Conservation (phyloP, 805 yeast genomes). For the Suhomyces emberorum region DNA sequence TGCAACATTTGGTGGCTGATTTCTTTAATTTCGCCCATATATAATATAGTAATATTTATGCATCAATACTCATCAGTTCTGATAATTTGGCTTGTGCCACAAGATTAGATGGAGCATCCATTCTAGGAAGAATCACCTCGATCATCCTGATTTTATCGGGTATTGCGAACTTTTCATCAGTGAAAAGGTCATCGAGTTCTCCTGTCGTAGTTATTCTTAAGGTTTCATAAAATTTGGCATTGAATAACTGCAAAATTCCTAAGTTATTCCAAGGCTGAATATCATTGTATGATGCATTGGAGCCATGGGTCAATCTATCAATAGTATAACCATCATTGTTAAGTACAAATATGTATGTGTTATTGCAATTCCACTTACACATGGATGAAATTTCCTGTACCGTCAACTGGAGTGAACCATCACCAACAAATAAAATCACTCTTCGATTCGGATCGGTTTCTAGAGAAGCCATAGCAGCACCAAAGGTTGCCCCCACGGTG, state of each 20-base stretch:
- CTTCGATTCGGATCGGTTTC: conserved; percentile 25
- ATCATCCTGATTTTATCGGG: conserved; percentile 17
- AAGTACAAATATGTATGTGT: conserved; percentile 17
- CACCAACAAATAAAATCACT: conserved; percentile 21
- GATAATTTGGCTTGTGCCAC: conserved; percentile 33
- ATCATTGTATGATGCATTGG: conserved; percentile 16
- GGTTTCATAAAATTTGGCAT: conserved; percentile 16
- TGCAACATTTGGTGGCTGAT: too few species aligned
- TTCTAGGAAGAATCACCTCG: conserved; percentile 17
- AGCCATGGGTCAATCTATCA: conserved; percentile 21
- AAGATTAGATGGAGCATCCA: conserved; percentile 20
- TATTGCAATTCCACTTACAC: conserved; percentile 12
- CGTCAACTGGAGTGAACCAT: conserved; percentile 23
- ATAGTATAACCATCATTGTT: conserved; percentile 23
- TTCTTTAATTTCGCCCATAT: too few species aligned
- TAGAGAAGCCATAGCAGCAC: conserved; percentile 34
- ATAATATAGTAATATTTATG: too few species aligned
- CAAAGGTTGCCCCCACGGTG: conserved; percentile 33
- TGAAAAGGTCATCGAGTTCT: conserved; percentile 15
- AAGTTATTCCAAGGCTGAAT: conserved; percentile 21
- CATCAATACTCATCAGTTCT: conserved; percentile 25
- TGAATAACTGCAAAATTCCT: conserved; percentile 13
- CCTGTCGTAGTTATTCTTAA: conserved; percentile 12
- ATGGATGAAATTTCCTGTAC: conserved; percentile 21
- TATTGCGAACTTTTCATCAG: conserved; percentile 11